Evolutionary conservation across 495 filamentous ascomycete species (phyloP).

Genomic region (Neurospora tetrasperma): DNA sequence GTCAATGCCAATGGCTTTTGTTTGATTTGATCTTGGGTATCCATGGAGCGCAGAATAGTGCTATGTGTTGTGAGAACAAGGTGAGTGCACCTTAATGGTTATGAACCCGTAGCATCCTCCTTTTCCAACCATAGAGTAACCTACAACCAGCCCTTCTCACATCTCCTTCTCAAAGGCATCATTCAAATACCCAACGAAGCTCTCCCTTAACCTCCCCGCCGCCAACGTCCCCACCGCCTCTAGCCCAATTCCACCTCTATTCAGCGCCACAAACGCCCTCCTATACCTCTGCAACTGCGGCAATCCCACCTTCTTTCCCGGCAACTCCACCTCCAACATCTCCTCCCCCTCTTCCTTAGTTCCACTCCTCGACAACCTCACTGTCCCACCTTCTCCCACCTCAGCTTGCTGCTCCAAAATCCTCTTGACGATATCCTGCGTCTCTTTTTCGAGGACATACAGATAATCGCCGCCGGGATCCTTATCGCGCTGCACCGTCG

Average conservation of each 20-base stretch:
- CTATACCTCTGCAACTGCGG: conserved; percentile 74
- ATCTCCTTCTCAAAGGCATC: conserved; percentile 46
- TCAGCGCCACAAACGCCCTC: conserved; percentile 77
- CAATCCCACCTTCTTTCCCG: conserved; percentile 50
- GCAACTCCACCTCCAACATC: conserved; percentile 43
- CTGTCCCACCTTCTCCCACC: conserved; percentile 46
- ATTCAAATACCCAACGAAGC: conserved; percentile 69
- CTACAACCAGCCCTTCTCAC: conserved; percentile 6
- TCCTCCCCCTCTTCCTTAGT: conserved; percentile 22
- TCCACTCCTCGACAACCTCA: conserved; percentile 23
- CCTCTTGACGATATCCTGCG: conserved; percentile 68
- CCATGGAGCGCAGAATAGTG: neutral
- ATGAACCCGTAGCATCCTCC: neutral
- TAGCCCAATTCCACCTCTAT: conserved; percentile 45
- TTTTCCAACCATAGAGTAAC: neutral
- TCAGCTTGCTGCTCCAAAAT: conserved; percentile 65
- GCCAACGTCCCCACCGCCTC: conserved; percentile 36
- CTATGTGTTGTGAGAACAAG: neutral
- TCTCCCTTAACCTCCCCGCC: conserved; percentile 47
- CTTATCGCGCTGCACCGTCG: conserved; percentile 56
- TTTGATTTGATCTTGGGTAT: neutral
- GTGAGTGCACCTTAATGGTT: neutral
- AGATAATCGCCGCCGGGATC: conserved; percentile 67
- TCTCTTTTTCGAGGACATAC: conserved; percentile 74
- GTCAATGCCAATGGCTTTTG: neutral